phyloP scores from a whole-genome alignment of 176 grass and related monocot genomes.

The Hyparrhenia diplandra region DNA sequence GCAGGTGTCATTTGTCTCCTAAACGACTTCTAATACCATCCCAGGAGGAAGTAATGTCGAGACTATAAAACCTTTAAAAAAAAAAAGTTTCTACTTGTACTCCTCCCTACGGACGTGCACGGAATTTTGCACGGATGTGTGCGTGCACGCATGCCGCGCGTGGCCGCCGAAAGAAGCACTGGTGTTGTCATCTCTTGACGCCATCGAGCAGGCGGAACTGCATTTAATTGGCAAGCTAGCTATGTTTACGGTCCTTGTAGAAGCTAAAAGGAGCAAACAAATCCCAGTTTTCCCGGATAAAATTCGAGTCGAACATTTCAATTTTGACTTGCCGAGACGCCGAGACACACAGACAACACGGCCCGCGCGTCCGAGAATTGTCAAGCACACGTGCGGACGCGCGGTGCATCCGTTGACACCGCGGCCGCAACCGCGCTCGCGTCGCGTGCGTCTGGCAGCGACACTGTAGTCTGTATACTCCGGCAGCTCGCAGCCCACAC shows the following conservation, averaged over 20 bases:
- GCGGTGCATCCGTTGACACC: neutral
- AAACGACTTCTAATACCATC: too few relatives aligned
- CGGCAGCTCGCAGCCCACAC: neutral
- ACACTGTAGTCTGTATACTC: neutral
- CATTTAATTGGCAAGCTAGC: neutral
- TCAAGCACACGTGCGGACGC: slow-evolving; percentile 6
- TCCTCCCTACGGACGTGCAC: neutral
- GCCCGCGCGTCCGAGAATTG: neutral
- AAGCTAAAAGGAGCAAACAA: too few relatives aligned
- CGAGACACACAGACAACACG: too few relatives aligned
- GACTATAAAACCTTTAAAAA: too few relatives aligned
- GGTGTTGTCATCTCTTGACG: neutral
- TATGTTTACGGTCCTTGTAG: too few relatives aligned
- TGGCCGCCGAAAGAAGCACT: slow-evolving; percentile 6
- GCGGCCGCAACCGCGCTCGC: neutral
- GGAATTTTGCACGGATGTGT: neutral
- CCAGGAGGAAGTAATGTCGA: too few relatives aligned
- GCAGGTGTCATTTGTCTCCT: too few relatives aligned
- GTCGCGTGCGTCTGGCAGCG: neutral
- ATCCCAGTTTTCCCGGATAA: neutral
- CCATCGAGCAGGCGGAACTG: neutral
- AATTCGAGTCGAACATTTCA: neutral
- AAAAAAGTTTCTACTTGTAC: too few relatives aligned
- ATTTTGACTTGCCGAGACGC: neutral
- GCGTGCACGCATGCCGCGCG: neutral